Evolutionary conservation across 1,284 basidiomycete species (phyloP).

Genomic region (Irpex sp.): DNA sequence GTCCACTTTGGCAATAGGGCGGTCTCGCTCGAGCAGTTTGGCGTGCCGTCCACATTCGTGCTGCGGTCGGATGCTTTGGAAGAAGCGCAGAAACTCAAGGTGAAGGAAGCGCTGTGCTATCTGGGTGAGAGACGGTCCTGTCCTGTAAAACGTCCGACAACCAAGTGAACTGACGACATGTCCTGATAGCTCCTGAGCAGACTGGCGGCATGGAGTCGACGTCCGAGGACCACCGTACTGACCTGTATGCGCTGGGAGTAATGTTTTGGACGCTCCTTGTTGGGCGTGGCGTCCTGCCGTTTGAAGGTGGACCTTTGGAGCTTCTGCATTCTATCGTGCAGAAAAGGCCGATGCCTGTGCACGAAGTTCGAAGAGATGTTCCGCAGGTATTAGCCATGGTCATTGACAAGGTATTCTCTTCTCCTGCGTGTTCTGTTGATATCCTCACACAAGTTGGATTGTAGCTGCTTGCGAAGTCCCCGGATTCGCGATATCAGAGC

Average conservation of each 20-base stretch:
- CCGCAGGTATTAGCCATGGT: conserved; percentile 65
- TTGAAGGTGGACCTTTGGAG: conserved; percentile 64
- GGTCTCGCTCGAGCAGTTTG: conserved; percentile 61
- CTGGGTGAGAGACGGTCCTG: conserved; percentile 25
- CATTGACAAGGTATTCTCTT: conserved; percentile 50
- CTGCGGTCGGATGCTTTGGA: conserved; percentile 48
- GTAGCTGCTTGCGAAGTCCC: conserved; percentile 57
- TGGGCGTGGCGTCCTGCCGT: conserved; percentile 62
- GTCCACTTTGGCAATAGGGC: conserved; percentile 76
- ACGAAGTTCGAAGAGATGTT: conserved; percentile 66
- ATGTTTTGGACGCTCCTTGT: conserved; percentile 67
- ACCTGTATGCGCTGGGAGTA: conserved; percentile 65
- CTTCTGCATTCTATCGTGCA: conserved; percentile 64
- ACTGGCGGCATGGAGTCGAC: conserved; percentile 65
- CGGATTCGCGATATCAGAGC: conserved; percentile 62
- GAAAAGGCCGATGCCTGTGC: conserved; percentile 64
- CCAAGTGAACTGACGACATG: neutral
- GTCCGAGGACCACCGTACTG: conserved; percentile 63
- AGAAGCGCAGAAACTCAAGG: conserved; percentile 57
- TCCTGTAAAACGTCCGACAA: neutral
- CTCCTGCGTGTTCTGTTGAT: neutral
- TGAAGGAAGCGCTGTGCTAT: conserved; percentile 69
- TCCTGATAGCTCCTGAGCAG: conserved; percentile 52
- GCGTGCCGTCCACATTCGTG: conserved; percentile 62
- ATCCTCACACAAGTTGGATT: neutral